Conservation (phyloP, 2,329 filamentous ascomycete genomes). For the Aspergillus quadricinctus region DNA sequence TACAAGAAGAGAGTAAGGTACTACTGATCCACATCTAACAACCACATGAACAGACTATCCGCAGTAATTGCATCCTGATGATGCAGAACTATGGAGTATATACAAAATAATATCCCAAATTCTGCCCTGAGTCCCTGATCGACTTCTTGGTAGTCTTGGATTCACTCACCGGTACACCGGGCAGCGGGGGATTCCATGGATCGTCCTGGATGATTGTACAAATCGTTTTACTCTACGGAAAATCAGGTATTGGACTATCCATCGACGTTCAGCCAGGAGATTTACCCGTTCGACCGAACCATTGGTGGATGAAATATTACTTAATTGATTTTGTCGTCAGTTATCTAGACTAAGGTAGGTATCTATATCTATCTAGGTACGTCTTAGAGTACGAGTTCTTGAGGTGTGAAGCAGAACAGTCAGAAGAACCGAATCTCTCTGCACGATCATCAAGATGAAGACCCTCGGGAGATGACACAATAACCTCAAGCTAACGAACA, state of each 20-base stretch:
- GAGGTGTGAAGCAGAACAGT: not conserved
- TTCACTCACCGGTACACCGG: constrained; percentile 11
- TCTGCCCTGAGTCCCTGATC: not conserved
- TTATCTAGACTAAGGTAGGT: not conserved
- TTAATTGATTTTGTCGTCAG: not conserved
- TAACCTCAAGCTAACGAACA: not conserved
- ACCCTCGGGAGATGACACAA: not conserved
- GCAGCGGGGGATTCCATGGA: constrained; percentile 6
- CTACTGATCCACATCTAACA: not conserved
- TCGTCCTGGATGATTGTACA: not conserved
- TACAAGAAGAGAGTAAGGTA: no score
- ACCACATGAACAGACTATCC: not conserved
- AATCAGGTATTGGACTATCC: not conserved
- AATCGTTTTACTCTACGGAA: not conserved
- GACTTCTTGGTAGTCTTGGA: not conserved
- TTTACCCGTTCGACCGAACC: not conserved
- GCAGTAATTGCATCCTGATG: not conserved
- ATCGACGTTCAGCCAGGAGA: not conserved
- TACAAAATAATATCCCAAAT: not conserved
- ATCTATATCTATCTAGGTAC: not conserved
- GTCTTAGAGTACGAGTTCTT: no score
- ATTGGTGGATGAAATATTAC: not conserved
- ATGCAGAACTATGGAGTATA: not conserved
- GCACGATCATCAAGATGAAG: not conserved
- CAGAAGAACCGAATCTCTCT: not conserved